Evolutionary conservation across 2,329 filamentous ascomycete species (phyloP).

Genomic region (Knoxdaviesia capensis): DNA sequence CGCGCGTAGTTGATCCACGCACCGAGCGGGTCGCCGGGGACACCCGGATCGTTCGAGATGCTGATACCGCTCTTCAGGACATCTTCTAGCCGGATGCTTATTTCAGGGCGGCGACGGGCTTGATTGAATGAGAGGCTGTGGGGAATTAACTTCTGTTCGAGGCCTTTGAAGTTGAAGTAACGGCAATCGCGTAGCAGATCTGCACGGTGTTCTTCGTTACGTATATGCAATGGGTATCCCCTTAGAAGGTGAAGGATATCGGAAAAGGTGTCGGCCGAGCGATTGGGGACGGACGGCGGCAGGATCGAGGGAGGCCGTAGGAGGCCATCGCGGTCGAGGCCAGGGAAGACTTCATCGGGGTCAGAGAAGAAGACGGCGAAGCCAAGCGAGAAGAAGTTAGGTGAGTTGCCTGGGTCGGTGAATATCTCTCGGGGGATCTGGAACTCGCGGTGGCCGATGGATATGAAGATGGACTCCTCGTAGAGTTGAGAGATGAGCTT

Average conservation of each 20-base stretch:
- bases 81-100: constrained; percentile 62
- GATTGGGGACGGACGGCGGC: constrained; percentile 62
- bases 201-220: constrained; percentile 54
- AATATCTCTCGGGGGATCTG: constrained; percentile 81
- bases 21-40: constrained; percentile 10
- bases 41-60: constrained; percentile 28
- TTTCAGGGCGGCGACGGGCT: constrained; percentile 47
- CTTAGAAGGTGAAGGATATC: constrained; percentile 66
- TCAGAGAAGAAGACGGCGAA: constrained; percentile 75
- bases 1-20: constrained; percentile 59
- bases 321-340: constrained; percentile 56
- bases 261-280: constrained; percentile 65
- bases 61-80: constrained; percentile 73
- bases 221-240: constrained; percentile 65
- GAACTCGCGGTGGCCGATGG: constrained; percentile 72
- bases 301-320: constrained; percentile 73
- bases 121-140: constrained; percentile 61
- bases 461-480: constrained; percentile 79
- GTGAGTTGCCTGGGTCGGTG: constrained; percentile 66
- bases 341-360: constrained; percentile 66
- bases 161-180: constrained; percentile 81
- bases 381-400: constrained; percentile 87
- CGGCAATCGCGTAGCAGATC: constrained; percentile 68
- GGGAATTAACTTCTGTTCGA: constrained; percentile 73
- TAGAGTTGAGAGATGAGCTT: constrained; percentile 80